Percentiles rank a stretch among this genome's conserved stretches.
Conservation (phyloP, 768 basidiomycete genomes). For the Boletus rufocinnamomeus region DNA sequence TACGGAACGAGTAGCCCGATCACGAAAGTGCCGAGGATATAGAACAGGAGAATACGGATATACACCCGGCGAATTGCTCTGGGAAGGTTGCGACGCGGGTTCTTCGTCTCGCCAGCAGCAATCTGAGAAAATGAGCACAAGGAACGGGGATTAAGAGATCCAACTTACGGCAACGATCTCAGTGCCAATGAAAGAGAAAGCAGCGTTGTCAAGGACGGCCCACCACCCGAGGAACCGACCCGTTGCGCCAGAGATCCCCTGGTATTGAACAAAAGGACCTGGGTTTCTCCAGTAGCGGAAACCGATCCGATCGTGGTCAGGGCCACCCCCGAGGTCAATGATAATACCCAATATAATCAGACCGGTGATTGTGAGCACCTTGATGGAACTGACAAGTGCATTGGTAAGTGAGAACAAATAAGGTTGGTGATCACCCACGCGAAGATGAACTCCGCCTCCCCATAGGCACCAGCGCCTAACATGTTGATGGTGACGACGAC, state of each 20-base stretch:
- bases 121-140: conserved; percentile 46
- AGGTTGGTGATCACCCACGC: conserved; percentile 44
- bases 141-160: background rate
- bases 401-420: background rate
- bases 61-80: conserved; percentile 61
- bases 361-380: conserved; percentile 82
- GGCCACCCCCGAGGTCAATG: conserved; percentile 88
- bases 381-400: conserved; percentile 58
- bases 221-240: conserved; percentile 79
- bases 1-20: conserved; percentile 86
- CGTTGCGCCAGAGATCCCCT: conserved; percentile 60
- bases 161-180: conserved; percentile 84
- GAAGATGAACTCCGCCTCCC: conserved; percentile 86
- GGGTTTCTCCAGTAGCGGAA: conserved; percentile 81
- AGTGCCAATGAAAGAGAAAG: conserved; percentile 91
- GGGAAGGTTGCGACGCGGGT: conserved; percentile 72
- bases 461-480: conserved; percentile 75
- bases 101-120: conserved; percentile 89
- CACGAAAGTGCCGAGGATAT: conserved; percentile 63
- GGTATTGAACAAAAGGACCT: conserved; percentile 81
- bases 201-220: conserved; percentile 80
- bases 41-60: conserved; percentile 82
- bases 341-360: conserved; percentile 70
- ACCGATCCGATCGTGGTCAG: conserved; percentile 66
- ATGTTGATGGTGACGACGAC: conserved; percentile 78